Evolutionary conservation across 2,329 filamentous ascomycete species (phyloP), one percentile per base, ranked within the genome.

Genomic region (Fusarium sp.): DNA sequence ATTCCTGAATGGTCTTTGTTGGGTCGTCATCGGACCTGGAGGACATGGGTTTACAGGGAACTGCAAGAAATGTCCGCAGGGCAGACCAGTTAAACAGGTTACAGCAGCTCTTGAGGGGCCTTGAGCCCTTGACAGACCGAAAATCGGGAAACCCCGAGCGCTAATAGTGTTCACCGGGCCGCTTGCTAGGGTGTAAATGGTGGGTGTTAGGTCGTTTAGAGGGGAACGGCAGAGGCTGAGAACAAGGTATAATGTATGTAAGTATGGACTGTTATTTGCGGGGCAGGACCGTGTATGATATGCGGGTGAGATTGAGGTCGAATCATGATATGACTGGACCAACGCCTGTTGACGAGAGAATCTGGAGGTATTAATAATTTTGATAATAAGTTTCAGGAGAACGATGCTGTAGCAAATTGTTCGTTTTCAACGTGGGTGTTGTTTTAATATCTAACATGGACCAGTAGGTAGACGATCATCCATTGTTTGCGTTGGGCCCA

Each of bases 71-170:
- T 56, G 58, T 39, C 67, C 56, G 41, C 70, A 72, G 60, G 70
- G 68, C 71, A 72, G 59, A 47, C 70, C 70, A 74, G 53, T 64
- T 46, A 59, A 56, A 65, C 53, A 30, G 10, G 28, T 30, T 30
- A 30, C 28, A 30, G 11, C 28, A 30, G 28, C 28, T 30, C 28
- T 30, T 11, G 28, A 30, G 28, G 28, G 59, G 35, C 35, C 58
- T 43, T 45, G 62, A 61, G 59, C 17, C 35, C 56, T 43, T 45
- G 62, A 61, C 61, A 49, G 53, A 40, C 60, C 39, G 30, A 20
- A 44, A 44, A 43, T 69, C 59, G 70, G 70, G 67, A 62, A 59
- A 69, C 69, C 59, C 71, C 61, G 70, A 68, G 62, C 68, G 59
- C 64, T 67, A 72, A 67, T 14, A 64, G 52, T 30, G 58, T 62